Conservation (phyloP, 371 early-diverging fungal species). For the Rhizopus delemar region DNA sequence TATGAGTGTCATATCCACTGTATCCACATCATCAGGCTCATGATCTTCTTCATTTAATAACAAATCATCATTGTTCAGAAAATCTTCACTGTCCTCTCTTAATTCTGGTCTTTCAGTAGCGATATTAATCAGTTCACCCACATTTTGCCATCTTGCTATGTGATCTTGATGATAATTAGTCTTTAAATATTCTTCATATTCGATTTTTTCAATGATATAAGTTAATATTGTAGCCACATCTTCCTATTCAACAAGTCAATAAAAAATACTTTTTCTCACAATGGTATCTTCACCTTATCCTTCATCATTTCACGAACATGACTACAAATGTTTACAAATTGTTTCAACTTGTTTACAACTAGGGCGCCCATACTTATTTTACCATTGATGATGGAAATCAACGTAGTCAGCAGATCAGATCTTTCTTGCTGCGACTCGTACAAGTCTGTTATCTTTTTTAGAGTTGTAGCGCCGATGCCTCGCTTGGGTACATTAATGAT, state of each 20-base stretch:
- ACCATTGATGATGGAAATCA: constrained; percentile 1
- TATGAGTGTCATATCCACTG: neutral
- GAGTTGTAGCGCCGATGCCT: constrained; percentile 48
- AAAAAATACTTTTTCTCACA: neutral
- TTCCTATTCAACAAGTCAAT: constrained; percentile 10
- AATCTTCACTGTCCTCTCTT: neutral
- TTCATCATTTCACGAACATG: constrained; percentile 15
- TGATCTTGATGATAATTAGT: constrained; percentile 16
- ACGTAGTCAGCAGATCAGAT: neutral
- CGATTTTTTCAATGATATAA: constrained; percentile 24
- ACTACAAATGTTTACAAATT: constrained; percentile 10
- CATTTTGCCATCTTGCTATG: constrained; percentile 35
- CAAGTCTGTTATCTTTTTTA: constrained; percentile 25
- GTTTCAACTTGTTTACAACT: constrained; percentile 6
- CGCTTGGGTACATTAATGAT: constrained; percentile 51
- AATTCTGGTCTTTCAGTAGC: constrained; percentile 16
- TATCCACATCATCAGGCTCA: neutral
- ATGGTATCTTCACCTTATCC: constrained; percentile 13
- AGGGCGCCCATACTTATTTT: neutral
- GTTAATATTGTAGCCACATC: constrained; percentile 17
- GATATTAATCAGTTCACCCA: constrained; percentile 37
- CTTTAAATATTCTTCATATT: constrained; percentile 31
- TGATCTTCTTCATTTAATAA: neutral
- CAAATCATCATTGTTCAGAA: constrained; percentile 8
- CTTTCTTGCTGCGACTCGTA: neutral